A percentile compares a stretch with the other conserved stretches of the same genome.
Conservation (phyloP, 2,329 filamentous ascomycete species). For the Penicillium sp. region DNA sequence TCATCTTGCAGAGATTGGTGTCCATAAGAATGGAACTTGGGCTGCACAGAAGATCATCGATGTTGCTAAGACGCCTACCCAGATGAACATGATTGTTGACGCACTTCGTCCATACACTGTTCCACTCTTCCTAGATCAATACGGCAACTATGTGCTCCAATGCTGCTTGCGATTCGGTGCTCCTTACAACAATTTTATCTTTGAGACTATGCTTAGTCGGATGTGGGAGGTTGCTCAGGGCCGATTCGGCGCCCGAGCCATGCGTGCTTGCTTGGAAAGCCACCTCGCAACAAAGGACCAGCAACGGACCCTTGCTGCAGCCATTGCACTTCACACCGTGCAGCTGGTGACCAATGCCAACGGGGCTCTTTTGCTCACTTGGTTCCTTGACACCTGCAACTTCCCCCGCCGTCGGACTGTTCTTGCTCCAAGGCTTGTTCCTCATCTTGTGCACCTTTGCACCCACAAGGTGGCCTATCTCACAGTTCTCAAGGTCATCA, state of each 20-base stretch:
- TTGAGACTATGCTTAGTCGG: slow-evolving; percentile 90
- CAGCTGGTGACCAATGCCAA: slow-evolving; percentile 96
- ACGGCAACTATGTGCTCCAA: slow-evolving; percentile 97
- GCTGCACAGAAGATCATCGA: slow-evolving; percentile 99
- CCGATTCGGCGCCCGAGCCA: slow-evolving; percentile 89
- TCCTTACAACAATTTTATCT: slow-evolving; percentile 94
- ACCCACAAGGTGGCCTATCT: slow-evolving; percentile 98
- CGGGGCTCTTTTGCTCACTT: slow-evolving; percentile 88
- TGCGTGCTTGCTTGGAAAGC: slow-evolving; percentile 95
- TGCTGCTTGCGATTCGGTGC: slow-evolving; percentile 90
- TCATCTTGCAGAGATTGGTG: slow-evolving; percentile 91
- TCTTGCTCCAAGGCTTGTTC: slow-evolving; percentile 85
- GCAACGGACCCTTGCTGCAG: slow-evolving; percentile 89
- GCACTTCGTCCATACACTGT: slow-evolving; percentile 83
- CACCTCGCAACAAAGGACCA: slow-evolving; percentile 94
- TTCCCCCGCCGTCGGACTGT: slow-evolving; percentile 91
- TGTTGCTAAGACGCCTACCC: slow-evolving; percentile 79
- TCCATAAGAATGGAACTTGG: slow-evolving; percentile 99
- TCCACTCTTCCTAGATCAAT: slow-evolving; percentile 93
- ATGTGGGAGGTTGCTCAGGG: slow-evolving; percentile 95
- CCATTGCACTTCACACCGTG: slow-evolving; percentile 94
- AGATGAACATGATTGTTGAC: slow-evolving; percentile 83
- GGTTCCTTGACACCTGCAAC: slow-evolving; percentile 97
- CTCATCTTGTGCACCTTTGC: slow-evolving; percentile 90
- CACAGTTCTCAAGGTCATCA: slow-evolving; percentile 96